These are phyloP conservation scores for Candida coquimbonensis DNA, from an alignment of 805 yeast genomes.

Conservation along the genomic window DNA sequence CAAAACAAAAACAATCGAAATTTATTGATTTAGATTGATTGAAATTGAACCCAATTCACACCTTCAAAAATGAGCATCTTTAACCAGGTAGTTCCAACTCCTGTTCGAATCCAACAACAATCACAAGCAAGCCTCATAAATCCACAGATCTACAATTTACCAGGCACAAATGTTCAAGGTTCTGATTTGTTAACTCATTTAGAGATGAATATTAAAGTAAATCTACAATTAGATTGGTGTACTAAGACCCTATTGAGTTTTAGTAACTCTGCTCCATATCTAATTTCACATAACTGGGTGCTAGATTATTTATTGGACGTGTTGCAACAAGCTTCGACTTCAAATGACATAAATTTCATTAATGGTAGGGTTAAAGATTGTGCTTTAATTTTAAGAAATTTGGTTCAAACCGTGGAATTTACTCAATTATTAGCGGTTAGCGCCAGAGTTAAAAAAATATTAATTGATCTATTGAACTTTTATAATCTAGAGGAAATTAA, in stretches of 20 bases:
- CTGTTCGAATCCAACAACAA: constrained; percentile 10
- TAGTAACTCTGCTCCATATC: constrained; percentile 17
- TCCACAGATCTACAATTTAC: constrained; percentile 9
- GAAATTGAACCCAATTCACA: no score
- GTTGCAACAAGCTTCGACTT: constrained; percentile 3
- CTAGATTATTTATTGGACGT: constrained; percentile 18
- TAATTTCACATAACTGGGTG: constrained; percentile 19
- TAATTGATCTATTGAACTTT: constrained; percentile 33
- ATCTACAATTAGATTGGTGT: constrained; percentile 22
- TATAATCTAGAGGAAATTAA: constrained; percentile 19
- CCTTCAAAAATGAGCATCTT: not conserved
- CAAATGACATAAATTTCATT: not conserved
- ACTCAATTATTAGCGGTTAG: constrained; percentile 68
- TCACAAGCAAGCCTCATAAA: not conserved
- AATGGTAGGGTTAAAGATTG: constrained; percentile 14
- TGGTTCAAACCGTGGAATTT: constrained; percentile 75
- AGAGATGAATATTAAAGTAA: constrained; percentile 17
- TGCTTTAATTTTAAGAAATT: constrained; percentile 62
- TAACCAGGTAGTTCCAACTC: constrained; percentile 10
- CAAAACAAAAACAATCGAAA: not conserved
- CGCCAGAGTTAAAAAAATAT: constrained; percentile 38
- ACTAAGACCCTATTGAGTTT: constrained; percentile 15
- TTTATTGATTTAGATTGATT: no score
- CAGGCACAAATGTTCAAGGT: constrained; percentile 17
- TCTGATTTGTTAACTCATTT: constrained; percentile 21